These are phyloP conservation scores for Paraphaeosphaeria minitans DNA, from an alignment of 2,329 filamentous ascomycete species.

Conservation along the genomic window DNA sequence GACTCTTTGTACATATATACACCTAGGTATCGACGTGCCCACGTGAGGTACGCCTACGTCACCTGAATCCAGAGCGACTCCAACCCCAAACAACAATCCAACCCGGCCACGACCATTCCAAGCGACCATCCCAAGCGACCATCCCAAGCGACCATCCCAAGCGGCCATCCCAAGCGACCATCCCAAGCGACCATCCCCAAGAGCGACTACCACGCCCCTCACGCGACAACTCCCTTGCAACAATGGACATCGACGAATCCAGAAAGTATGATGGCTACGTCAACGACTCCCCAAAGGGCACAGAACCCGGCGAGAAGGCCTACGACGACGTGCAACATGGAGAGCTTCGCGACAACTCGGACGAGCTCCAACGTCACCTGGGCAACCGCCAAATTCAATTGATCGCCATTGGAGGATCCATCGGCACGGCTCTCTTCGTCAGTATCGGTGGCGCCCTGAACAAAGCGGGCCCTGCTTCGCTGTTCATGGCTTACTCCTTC, in stretches of 20 bases:
- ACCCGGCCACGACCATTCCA: too few species aligned
- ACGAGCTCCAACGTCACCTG: conserved; percentile 47
- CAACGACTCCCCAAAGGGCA: conserved; percentile 25
- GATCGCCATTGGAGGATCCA: conserved; percentile 49
- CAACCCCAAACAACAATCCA: conserved; percentile 14
- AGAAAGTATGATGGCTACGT: conserved; percentile 42
- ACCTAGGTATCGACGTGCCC: neutral
- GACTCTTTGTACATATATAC: neutral
- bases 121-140: conserved; percentile 16
- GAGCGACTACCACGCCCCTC: conserved; percentile 8
- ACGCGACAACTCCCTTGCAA: conserved; percentile 27
- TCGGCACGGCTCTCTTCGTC: conserved; percentile 60
- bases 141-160: conserved; percentile 18
- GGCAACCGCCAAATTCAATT: conserved; percentile 49
- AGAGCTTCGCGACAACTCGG: conserved; percentile 39
- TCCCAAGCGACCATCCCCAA: conserved; percentile 19
- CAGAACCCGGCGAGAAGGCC: conserved; percentile 4
- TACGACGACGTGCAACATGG: conserved; percentile 38
- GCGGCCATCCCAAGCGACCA: conserved; percentile 8
- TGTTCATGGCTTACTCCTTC: conserved; percentile 64
- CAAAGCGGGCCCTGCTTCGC: conserved; percentile 56
- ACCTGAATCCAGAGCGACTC: conserved; percentile 18
- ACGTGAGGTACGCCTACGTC: neutral
- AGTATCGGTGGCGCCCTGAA: conserved; percentile 63
- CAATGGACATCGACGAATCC: conserved; percentile 33